Evolutionary conservation across 169 alveolate species (phyloP), one percentile per base, ranked within the genome.

Genomic region (Cryptosporidium viatorum): DNA sequence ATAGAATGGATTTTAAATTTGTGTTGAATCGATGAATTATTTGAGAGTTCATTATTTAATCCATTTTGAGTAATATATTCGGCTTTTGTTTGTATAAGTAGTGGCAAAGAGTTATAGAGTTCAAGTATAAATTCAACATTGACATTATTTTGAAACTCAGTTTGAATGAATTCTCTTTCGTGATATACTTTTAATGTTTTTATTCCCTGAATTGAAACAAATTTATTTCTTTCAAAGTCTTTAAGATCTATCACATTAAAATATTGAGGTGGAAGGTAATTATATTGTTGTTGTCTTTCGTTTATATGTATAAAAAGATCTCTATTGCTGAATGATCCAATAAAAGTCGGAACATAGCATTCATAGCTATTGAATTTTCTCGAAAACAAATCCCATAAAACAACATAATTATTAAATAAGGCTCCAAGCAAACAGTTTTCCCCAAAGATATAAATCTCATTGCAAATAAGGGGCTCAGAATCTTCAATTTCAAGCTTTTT

Each of bases 171-270:
- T 14, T 23, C 69, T 21, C 0, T 23, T 59, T 59, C 29, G 14
- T 31, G 16, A 33, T 65, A 26, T 37, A 51, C 2, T 35, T 33
- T 65, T 1, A 65, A 41, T 5, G 5, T 10, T 33, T 21, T 55
- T 9, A 73, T 58, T 14, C 71, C 86, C 23, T 73, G 86, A 73
- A 33, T n/a, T 31, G 71, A 65, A 33, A n/a, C 58, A 59, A 73
- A 33, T 16, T 35, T 21, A 18, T 55, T 26, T n/a, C 35, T 55
- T 55, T 21, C 67, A 55, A 55, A 26, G 67, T 26, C 37, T 23
- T 37, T 8, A 8, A 37, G 37, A 26, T 65, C 71, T 33, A 21
- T 29, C 71, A 31, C 5, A 16, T 10, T 29, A 0, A 29, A 33
- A 21, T 65, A 33, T n/a, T 31, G 71, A 16, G 52, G 16, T 35